phyloP scores from a whole-genome alignment of 306 rosid genomes.

The Citrullus mucosospermus region DNA sequence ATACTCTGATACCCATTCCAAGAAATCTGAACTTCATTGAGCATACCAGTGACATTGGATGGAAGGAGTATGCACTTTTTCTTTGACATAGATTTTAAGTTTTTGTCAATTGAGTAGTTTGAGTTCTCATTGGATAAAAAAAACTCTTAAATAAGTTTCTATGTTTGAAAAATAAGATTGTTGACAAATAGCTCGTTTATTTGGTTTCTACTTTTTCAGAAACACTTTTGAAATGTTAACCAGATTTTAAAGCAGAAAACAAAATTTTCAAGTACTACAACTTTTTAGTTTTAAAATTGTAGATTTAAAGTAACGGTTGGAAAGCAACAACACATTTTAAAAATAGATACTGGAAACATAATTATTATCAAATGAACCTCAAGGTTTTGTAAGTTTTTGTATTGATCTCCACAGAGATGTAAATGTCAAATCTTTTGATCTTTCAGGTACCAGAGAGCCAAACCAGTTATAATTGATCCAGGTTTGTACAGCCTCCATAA shows the following conservation, averaged over 20 bases:
- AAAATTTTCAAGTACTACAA: background rate
- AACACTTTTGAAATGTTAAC: background rate
- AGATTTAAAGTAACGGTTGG: background rate
- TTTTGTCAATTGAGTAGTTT: background rate
- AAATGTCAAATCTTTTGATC: slow-evolving; percentile 2
- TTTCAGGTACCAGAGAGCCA: slow-evolving; percentile 62
- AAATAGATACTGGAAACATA: background rate
- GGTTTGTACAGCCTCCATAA: slow-evolving; percentile 50
- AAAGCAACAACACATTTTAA: background rate
- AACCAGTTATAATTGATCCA: slow-evolving; percentile 67
- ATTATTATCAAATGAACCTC: background rate
- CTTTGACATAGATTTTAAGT: background rate
- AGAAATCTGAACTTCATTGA: slow-evolving; percentile 55
- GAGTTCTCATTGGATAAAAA: background rate
- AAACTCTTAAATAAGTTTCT: background rate
- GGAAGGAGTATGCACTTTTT: slow-evolving; percentile 68
- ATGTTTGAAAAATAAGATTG: background rate
- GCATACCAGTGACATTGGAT: slow-evolving; percentile 86
- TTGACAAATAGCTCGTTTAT: background rate
- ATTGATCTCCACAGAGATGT: background rate
- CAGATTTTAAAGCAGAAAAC: background rate
- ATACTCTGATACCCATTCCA: slow-evolving; percentile 47
- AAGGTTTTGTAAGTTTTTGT: background rate
- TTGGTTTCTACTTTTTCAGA: background rate
- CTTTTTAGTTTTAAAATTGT: too few species aligned